Conservation (phyloP, 768 basidiomycete species). For the Trametes coccinea region DNA sequence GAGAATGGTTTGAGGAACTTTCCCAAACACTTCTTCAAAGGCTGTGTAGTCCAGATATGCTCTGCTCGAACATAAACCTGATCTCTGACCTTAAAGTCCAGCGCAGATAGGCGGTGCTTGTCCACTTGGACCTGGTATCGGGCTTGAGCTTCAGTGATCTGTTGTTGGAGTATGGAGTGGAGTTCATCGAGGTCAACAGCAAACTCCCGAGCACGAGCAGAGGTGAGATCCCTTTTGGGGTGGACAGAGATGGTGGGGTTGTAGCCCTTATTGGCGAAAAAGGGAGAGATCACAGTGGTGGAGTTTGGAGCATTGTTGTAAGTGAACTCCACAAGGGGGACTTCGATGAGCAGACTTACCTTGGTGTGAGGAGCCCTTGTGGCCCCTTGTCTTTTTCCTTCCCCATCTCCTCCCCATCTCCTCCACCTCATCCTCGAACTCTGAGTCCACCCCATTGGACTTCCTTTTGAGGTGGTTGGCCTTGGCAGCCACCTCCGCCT, state of each 20-base stretch:
- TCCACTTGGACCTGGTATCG: slow-evolving; percentile 16
- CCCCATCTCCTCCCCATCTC: no score
- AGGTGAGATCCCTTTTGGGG: slow-evolving; percentile 13
- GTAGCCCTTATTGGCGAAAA: slow-evolving; percentile 12
- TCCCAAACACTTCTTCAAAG: slow-evolving; percentile 27
- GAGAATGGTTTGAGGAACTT: slow-evolving; percentile 25
- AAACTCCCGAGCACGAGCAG: slow-evolving; percentile 23
- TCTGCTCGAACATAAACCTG: neutral
- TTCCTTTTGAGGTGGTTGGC: no score
- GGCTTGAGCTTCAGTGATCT: neutral
- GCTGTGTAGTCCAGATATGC: neutral
- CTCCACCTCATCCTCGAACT: no score
- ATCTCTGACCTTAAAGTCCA: neutral
- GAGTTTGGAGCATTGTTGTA: no score
- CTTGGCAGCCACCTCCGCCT: no score
- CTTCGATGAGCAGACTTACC: no score
- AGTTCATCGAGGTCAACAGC: slow-evolving; percentile 26
- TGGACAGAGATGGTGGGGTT: slow-evolving; percentile 21
- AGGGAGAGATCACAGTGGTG: neutral
- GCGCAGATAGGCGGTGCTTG: neutral
- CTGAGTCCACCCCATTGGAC: no score
- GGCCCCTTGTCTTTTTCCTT: no score
- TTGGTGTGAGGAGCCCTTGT: no score
- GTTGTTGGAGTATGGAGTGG: slow-evolving; percentile 16
- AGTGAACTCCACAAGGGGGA: no score